These are phyloP conservation scores for Cetradonia linearis DNA, from an alignment of 495 filamentous ascomycete species.

Conservation along the genomic window DNA sequence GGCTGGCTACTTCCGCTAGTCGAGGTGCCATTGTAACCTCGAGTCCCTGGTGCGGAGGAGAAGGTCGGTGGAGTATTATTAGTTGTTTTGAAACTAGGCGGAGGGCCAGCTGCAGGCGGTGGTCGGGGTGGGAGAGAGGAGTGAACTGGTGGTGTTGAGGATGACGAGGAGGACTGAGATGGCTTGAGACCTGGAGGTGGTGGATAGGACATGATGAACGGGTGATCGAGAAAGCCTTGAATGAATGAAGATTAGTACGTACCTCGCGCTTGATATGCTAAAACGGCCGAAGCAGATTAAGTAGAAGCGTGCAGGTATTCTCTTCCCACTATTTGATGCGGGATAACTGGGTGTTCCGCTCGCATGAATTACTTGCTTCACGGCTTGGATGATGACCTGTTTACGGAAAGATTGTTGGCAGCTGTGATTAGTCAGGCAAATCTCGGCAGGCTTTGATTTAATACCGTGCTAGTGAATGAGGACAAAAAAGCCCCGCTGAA, in stretches of 20 bases:
- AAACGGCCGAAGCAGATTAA: slow-evolving; percentile 26
- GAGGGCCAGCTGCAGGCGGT: slow-evolving; percentile 51
- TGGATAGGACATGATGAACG: slow-evolving; percentile 92
- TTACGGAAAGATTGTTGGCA: not conserved
- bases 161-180: slow-evolving; percentile 26
- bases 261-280: slow-evolving; percentile 46
- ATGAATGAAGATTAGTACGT: slow-evolving; percentile 39
- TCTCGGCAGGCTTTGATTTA: not conserved
- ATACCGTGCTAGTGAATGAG: not conserved
- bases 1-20: slow-evolving; percentile 28
- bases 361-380: slow-evolving; percentile 25
- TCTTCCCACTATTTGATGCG: not conserved
- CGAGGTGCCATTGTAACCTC: slow-evolving; percentile 24
- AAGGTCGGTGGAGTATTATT: slow-evolving; percentile 39
- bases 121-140: slow-evolving; percentile 78
- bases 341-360: slow-evolving; percentile 31
- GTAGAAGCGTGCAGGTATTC: slow-evolving; percentile 1
- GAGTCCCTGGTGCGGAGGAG: slow-evolving; percentile 32
- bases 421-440: slow-evolving; percentile 1
- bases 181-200: slow-evolving; percentile 76
- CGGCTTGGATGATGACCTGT: not conserved
- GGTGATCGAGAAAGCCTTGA: slow-evolving; percentile 39
- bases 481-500: not conserved
- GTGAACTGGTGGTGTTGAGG: slow-evolving; percentile 39
- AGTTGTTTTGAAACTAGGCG: slow-evolving; percentile 48